Base-by-base conservation (phyloP, 345 rosid species). In the Atalantia buxifolia region DNA sequence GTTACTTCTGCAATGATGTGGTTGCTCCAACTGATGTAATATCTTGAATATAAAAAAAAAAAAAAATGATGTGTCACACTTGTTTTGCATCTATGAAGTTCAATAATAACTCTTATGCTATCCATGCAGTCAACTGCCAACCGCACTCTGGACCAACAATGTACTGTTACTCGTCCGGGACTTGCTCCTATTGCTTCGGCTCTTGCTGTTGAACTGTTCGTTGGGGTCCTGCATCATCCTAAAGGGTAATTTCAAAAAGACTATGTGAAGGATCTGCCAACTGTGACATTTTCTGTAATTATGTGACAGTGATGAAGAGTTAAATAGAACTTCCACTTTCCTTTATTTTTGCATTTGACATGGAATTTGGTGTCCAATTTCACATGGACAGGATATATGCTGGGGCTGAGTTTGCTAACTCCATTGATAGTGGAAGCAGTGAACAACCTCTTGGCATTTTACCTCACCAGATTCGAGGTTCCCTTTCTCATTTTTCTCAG, bases 81-180 rank as follows among this genome's bases (percentile, higher is more conserved):
- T 22, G 35, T 59, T 21, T 69, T 70, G 24, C 19, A 4, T 74
- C 10, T 73, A 18, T 77, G 22, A 70, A 79, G 55, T 42, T 38
- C 19, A 25, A 50, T 35, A 71, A 59, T 84, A 74, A 66, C 53
- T 74, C 31, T 70, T 42, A 7, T 74, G 36, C 42, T 64, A 33
- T 81, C 28, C 50, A 6, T 87, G 85, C 90, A 96, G 99, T 96
- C 99, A 76, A 94, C 94, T 83, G 89, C 97, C 16, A 93, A 94
- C 81, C 95, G 94, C 76, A 94, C 94, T 67, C 88, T 96, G 79
- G 98, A 96, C 88, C 99, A 94, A 81, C 98, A 96, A 80, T 96
- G 99, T 83, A 94, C 99, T 38, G 99, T 96, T 83, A 94, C 97
- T 70, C 95, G 97, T 53, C 99, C 99, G 4, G 99, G 97, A 55